These are phyloP conservation scores for Begonia peltatifolia DNA, from an alignment of 306 rosid species.

Conservation along the genomic window DNA sequence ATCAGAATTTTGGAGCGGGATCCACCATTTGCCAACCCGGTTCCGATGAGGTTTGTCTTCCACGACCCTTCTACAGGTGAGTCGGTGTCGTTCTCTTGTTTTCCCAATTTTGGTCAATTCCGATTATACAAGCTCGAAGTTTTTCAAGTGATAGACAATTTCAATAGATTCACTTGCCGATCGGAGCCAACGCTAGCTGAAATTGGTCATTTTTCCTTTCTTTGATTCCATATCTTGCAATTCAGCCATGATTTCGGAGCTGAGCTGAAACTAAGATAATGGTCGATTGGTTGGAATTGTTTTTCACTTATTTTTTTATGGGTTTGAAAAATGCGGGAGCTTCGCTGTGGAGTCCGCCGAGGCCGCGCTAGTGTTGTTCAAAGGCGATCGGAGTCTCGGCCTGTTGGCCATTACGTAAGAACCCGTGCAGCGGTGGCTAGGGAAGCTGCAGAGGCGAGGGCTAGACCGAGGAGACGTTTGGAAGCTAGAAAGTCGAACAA, in stretches of 20 bases:
- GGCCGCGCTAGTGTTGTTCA: conserved; percentile 57
- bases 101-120: too few relatives aligned
- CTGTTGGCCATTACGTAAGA: conserved; percentile 37
- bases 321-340: conserved; percentile 86
- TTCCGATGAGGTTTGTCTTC: too few relatives aligned
- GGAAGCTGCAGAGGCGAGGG: conserved; percentile 28
- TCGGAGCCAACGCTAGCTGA: too few relatives aligned
- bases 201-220: too few relatives aligned
- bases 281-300: conserved; percentile 28
- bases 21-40: too few relatives aligned
- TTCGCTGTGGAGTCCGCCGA: conserved; percentile 65
- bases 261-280: conserved; percentile 36
- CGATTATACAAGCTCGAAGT: too few relatives aligned
- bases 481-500: conserved; percentile 28
- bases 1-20: too few relatives aligned
- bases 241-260: conserved; percentile 25
- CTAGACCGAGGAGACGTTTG: conserved; percentile 53
- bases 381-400: conserved; percentile 30
- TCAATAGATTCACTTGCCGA: too few relatives aligned
- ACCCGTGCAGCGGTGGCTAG: conserved; percentile 71
- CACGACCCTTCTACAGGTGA: too few relatives aligned
- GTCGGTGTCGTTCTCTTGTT: not conserved
- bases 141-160: too few relatives aligned
- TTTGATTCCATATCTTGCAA: not conserved
- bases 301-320: conserved; percentile 47